Percentiles rank a stretch among this genome's conserved stretches.
Evolutionary conservation across 495 filamentous ascomycete genomes (phyloP).

Genomic region (Alectoria sarmentosa): DNA sequence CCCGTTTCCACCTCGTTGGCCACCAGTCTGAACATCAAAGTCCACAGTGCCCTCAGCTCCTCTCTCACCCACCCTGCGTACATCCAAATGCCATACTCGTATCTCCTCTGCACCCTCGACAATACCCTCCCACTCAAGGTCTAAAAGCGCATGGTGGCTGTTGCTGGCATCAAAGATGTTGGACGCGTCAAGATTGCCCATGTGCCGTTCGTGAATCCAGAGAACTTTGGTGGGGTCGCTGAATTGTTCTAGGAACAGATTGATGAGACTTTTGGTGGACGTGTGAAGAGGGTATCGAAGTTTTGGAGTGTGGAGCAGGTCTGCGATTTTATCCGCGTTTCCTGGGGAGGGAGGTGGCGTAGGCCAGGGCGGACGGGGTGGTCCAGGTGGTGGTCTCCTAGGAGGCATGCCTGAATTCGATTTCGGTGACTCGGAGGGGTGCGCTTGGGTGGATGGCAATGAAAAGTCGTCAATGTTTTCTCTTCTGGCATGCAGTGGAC

Average conservation of each 20-base stretch:
- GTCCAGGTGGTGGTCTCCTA: constrained; percentile 6
- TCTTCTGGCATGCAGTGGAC: background rate
- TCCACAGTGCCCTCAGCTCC: background rate
- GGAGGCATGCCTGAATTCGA: constrained; percentile 1
- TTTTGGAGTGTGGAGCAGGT: no score
- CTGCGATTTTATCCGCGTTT: background rate
- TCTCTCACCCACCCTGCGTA: background rate
- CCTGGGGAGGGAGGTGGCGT: constrained; percentile 12
- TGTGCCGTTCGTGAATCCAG: background rate
- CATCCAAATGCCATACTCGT: background rate
- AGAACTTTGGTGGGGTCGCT: background rate
- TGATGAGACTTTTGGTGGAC: background rate
- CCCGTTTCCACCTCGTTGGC: background rate
- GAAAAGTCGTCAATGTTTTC: background rate
- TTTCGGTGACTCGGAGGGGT: background rate
- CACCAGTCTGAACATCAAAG: background rate
- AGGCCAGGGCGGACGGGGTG: constrained; percentile 14
- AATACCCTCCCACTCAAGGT: background rate
- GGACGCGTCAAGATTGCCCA: background rate
- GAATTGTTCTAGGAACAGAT: background rate
- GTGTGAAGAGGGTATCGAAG: background rate
- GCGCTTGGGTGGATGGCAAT: background rate
- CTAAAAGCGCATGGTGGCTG: background rate
- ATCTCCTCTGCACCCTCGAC: constrained; percentile 3
- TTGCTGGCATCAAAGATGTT: constrained; percentile 5